These are phyloP conservation scores for Pyrenopolyporus hunteri DNA, from an alignment of 495 filamentous ascomycete genomes.

Conservation along the genomic window DNA sequence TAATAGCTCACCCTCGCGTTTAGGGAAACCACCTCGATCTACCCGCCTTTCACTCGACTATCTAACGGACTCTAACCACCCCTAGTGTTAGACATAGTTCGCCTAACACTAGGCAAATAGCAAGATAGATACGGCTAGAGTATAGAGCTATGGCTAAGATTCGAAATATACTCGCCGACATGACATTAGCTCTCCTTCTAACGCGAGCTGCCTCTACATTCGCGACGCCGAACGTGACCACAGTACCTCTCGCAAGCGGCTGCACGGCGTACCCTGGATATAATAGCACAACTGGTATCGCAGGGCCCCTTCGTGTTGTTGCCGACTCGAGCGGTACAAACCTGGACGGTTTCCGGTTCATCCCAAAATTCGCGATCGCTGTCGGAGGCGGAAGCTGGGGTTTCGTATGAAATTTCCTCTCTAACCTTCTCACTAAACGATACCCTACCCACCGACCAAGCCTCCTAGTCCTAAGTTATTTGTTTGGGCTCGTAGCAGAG, in stretches of 20 bases:
- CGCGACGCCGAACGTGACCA: constrained; percentile 20
- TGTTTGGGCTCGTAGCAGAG: neutral
- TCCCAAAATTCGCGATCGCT: constrained; percentile 28
- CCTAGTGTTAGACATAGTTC: neutral
- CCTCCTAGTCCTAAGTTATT: too few species aligned
- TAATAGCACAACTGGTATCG: constrained; percentile 24
- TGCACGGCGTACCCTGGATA: constrained; percentile 25
- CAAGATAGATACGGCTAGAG: neutral
- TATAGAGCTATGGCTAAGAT: neutral
- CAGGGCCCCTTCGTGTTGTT: constrained; percentile 14
- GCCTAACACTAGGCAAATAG: too few species aligned
- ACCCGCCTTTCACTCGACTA: too few species aligned
- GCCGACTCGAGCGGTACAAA: constrained; percentile 23
- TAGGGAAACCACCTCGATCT: too few species aligned
- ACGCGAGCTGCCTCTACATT: neutral
- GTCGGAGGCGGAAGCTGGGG: constrained; percentile 36
- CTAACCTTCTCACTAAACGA: neutral
- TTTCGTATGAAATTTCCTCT: constrained; percentile 20
- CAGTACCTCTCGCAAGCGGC: constrained; percentile 15
- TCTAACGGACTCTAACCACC: too few species aligned
- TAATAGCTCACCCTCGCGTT: too few species aligned
- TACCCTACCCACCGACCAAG: too few species aligned
- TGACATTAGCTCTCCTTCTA: neutral
- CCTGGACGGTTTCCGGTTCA: constrained; percentile 25
- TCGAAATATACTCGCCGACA: neutral